Evolutionary conservation across 345 rosid genomes (phyloP), one percentile per base, ranked within the genome.

Genomic region (Citrus australasica): DNA sequence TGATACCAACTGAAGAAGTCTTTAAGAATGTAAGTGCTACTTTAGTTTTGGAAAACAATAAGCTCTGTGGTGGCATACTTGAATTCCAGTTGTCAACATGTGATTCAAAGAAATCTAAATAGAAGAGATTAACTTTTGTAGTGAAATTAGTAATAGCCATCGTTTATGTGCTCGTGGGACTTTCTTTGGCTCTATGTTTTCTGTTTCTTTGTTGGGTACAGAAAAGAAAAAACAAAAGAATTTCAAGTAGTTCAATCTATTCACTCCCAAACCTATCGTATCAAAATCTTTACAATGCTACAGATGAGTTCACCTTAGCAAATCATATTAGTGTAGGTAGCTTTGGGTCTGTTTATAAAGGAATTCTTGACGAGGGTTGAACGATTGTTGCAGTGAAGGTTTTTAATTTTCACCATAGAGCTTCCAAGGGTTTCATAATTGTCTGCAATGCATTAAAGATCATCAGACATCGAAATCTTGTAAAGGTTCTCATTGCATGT

Each of bases 371-470:
- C 1, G 7, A 51, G 21, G 22, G 2, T 51, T 16, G 56, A 51
- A 51, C 1, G 5, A 17, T 0, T 51, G 0, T 51, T 1, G 22
- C 56, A 2, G 7, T 51, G 21, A 51, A 51, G 22, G 56, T 16
- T 1, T 51, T 51, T 0, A 51, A 51, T 51, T 2, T 16, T 17
- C 56, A 51, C 0, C 56, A 51, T 51, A 1, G 22, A 51, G 19
- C 56, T 51, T 16, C 22, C 0, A 5, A 0, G 56, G 4, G 56
- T 4, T 51, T 51, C 56, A 51, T 1, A 17, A 2, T 6, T 17
- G 56, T 4, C 2, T 51, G 56, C 2, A 5, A 2, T 0, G 22
- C 22, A 0, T 51, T 51, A 0, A 51, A 0, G 21, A 51, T 4
- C 22, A 51, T 51, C 0, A 51, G 5, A 1, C 56, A 51, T 51